phyloP scores from a whole-genome alignment of 2,329 filamentous ascomycete genomes.

The Lasiodiplodia sp. region DNA sequence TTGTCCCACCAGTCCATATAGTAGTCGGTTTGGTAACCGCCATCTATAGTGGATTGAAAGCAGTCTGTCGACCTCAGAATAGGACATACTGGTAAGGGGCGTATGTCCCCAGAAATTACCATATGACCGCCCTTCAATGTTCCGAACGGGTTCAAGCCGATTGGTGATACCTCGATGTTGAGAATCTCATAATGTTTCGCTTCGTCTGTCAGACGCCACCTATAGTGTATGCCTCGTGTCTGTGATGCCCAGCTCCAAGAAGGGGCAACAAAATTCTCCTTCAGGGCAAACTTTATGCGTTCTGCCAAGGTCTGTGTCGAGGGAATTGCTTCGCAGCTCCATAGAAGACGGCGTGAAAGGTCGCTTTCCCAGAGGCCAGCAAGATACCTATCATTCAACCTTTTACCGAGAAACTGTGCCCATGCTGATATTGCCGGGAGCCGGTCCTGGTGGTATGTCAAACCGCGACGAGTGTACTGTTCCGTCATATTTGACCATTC shows the following conservation, averaged over 20 bases:
- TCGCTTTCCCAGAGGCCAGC: neutral
- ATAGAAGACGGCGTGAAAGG: neutral
- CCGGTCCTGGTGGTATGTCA: neutral
- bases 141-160: no score
- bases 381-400: neutral
- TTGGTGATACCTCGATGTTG: neutral
- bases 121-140: no score
- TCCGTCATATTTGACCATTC: no score
- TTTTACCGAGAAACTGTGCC: neutral
- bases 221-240: neutral
- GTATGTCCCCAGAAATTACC: no score
- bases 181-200: neutral
- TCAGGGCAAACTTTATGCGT: neutral
- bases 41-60: no score
- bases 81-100: no score
- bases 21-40: rapidly evolving
- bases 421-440: neutral
- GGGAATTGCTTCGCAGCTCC: neutral
- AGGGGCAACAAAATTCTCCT: neutral
- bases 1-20: no score
- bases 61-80: no score
- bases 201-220: neutral
- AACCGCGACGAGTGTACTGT: neutral
- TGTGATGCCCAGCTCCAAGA: slow-evolving; percentile 13
- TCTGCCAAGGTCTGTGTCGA: neutral